A percentile compares a stretch with the other conserved stretches of the same genome.
phyloP scores from a whole-genome alignment of 345 rosid species.

The Eucalyptus marginata region DNA sequence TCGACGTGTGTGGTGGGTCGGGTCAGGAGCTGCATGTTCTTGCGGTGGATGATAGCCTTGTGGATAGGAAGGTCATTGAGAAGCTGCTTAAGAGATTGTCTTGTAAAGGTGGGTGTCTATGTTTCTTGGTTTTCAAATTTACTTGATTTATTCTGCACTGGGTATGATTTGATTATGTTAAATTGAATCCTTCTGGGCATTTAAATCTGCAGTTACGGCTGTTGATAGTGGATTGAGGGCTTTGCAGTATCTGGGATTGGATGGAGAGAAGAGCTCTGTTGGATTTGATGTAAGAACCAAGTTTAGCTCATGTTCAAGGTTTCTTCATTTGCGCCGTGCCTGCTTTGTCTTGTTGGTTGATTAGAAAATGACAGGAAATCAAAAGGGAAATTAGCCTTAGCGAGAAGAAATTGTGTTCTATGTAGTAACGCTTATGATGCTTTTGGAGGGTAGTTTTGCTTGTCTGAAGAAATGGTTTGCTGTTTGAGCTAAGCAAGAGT shows the following conservation, averaged over 20 bases:
- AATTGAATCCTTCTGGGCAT: neutral
- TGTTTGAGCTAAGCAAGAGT: neutral
- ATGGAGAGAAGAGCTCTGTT: constrained; percentile 22
- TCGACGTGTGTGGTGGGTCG: neutral
- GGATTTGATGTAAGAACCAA: constrained; percentile 46
- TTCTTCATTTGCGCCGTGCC: neutral
- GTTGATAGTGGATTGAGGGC: constrained; percentile 19
- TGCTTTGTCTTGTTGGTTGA: neutral
- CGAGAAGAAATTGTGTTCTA: neutral
- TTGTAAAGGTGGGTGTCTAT: constrained; percentile 46
- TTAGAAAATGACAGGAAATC: neutral
- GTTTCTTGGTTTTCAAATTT: neutral
- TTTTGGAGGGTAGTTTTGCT: neutral
- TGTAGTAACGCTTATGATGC: neutral
- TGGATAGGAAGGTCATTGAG: constrained; percentile 75
- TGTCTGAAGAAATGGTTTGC: neutral
- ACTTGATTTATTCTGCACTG: neutral
- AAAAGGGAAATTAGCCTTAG: neutral
- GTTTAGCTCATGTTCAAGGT: neutral
- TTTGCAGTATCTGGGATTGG: constrained; percentile 18
- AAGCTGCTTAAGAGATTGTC: constrained; percentile 63
- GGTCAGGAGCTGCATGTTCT: constrained; percentile 72
- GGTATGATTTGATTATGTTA: neutral
- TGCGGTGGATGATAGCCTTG: constrained; percentile 82
- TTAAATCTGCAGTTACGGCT: constrained; percentile 15